phyloP scores from a whole-genome alignment of 495 filamentous ascomycete genomes.

The Penicillium dipodomyicola region DNA sequence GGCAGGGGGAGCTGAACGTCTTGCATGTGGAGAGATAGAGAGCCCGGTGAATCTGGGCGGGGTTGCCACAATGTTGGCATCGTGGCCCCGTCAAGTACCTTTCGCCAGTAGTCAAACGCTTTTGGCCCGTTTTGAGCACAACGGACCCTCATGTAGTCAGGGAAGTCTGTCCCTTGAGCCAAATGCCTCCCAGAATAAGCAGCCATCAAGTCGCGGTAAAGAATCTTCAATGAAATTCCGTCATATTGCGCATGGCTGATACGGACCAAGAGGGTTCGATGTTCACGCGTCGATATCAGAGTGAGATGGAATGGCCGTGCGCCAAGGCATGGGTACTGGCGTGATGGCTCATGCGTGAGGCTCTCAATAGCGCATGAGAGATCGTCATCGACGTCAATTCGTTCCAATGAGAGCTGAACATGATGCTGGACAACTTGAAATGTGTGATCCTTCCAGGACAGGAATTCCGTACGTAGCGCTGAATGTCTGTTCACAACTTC shows the following conservation, averaged over 20 bases:
- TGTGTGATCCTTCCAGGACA: not conserved
- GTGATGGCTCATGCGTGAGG: not conserved
- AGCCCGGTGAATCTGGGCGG: not conserved
- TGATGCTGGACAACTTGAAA: not conserved
- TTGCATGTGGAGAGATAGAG: not conserved
- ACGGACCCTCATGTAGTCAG: not conserved
- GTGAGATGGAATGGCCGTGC: not conserved
- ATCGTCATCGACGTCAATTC: not conserved
- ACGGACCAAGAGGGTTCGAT: conserved; percentile 1
- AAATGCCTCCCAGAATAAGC: not conserved
- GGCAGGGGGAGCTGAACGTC: conserved; percentile 1
- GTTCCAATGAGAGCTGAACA: not conserved
- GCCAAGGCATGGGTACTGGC: not conserved
- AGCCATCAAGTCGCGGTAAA: conserved; percentile 1
- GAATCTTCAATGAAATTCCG: not conserved
- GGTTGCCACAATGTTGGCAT: not conserved
- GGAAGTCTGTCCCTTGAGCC: not conserved
- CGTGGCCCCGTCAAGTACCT: not conserved
- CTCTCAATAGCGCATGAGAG: not conserved
- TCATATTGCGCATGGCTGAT: not conserved
- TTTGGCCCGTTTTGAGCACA: not conserved
- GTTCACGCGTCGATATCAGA: not conserved
- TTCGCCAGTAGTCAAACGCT: not conserved
- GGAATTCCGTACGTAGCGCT: not conserved
- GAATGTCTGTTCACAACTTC: not conserved